Conservation (phyloP, 2,329 filamentous ascomycete species). For the Diaporthe longicolla region DNA sequence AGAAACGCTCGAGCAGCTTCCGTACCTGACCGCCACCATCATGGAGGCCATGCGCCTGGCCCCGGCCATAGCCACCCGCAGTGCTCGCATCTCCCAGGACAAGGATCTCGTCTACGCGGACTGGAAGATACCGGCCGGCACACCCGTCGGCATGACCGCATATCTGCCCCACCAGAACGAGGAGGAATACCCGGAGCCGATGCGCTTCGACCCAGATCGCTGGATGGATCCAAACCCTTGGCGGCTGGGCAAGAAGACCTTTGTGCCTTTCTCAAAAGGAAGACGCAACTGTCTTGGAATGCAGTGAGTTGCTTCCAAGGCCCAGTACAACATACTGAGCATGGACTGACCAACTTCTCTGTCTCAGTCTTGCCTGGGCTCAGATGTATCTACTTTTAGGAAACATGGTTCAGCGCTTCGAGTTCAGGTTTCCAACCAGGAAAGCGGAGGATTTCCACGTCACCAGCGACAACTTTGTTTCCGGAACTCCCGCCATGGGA, state of each 20-base stretch:
- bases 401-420: background rate
- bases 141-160: conserved; percentile 48
- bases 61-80: conserved; percentile 55
- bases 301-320: background rate
- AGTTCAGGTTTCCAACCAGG: background rate
- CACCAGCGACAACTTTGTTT: background rate
- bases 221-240: conserved; percentile 1
- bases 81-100: conserved; percentile 58
- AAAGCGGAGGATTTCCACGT: background rate
- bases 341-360: background rate
- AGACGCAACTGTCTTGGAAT: background rate
- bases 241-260: background rate
- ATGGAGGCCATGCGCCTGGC: conserved; percentile 61
- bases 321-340: background rate
- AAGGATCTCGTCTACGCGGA: conserved; percentile 45
- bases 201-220: conserved; percentile 24
- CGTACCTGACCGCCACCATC: conserved; percentile 60
- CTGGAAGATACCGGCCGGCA: conserved; percentile 48
- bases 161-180: conserved; percentile 47
- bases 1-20: conserved; percentile 49
- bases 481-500: background rate
- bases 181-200: conserved; percentile 44
- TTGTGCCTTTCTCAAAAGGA: background rate
- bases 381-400: background rate
- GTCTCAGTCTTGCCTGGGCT: background rate